These are phyloP conservation scores for Tricholoma matsutake DNA, from an alignment of 768 basidiomycete genomes.

Conservation along the genomic window DNA sequence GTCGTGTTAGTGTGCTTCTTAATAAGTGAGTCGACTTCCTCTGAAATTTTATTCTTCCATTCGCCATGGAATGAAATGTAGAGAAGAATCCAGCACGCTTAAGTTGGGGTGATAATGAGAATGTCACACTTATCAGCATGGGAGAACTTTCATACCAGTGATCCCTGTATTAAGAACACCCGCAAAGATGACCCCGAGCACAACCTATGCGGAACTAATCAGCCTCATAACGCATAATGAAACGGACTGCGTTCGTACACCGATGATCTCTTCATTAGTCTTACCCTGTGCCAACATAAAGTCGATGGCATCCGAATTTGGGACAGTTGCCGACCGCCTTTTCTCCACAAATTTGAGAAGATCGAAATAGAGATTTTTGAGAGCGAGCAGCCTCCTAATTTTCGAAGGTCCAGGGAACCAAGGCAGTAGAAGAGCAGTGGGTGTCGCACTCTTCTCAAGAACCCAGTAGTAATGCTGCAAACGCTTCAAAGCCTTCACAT, in stretches of 20 bases:
- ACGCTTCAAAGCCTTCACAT: constrained; percentile 14
- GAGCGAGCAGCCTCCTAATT: constrained; percentile 26
- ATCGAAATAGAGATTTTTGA: constrained; percentile 24
- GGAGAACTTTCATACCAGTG: neutral
- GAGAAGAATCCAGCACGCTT: constrained; percentile 37
- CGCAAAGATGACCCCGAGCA: constrained; percentile 33
- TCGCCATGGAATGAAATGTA: constrained; percentile 29
- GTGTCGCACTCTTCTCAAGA: constrained; percentile 31
- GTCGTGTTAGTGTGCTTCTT: constrained; percentile 21
- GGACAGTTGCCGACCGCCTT: constrained; percentile 22
- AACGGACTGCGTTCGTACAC: neutral
- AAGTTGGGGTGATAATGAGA: neutral
- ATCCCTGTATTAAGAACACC: constrained; percentile 29
- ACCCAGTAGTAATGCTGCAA: constrained; percentile 18
- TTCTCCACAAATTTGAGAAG: constrained; percentile 26
- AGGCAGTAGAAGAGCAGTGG: constrained; percentile 29
- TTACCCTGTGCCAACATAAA: constrained; percentile 29
- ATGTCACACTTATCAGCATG: neutral
- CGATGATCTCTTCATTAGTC: constrained; percentile 22
- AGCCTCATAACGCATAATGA: neutral
- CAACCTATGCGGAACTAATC: constrained; percentile 15
- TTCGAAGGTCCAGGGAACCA: constrained; percentile 32
- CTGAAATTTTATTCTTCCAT: constrained; percentile 30
- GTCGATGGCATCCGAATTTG: constrained; percentile 33
- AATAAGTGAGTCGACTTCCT: constrained; percentile 30